Evolutionary conservation across 2,329 filamentous ascomycete species (phyloP), one percentile per base, ranked within the genome.

Genomic region (Pezicula radicicola): DNA sequence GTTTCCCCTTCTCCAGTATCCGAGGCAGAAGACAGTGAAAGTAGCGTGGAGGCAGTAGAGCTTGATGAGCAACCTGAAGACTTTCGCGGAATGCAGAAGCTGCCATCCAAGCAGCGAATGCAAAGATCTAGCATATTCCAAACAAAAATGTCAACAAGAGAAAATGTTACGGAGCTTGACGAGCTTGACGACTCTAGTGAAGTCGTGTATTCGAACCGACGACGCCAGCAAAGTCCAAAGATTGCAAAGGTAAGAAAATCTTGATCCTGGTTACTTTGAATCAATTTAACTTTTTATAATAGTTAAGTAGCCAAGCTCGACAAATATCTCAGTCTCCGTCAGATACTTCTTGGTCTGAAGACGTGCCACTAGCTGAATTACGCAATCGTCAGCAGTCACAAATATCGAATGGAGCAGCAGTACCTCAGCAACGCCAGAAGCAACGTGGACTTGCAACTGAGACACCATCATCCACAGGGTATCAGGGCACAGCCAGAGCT

Each of bases 21-120:
- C 2, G 50, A 58, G 7, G 49, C 57, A 40, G 53, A 56, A 21
- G 52, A 56, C 4, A 54, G 55, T 10, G 51, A 55, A 8, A 61
- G 60, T 15, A 62, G 54, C 16, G 61, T 61, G 39, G 67, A 70
- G 47, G 64, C 67, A 21, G 55, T 50, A 15, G 60, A 61, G 19
- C 18, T 42, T 25, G 47, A 51, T 12, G 41, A 39, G 19, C 21
- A 30, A 21, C 53, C 42, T 27, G 12, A 28, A 45, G 42, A 28
- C 27, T 27, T 3, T 6, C 25, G 19, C 21, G 42, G 42, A 25
- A 27, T 28, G n/a, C 25, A 28, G 9, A 45, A 28, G n/a, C 12
- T 25, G 25, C 25, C 42, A 16, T 45, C 42, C 21, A 25, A 42
- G 10, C 7, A 12, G 2, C 30, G 9, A 13, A 12, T 13, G 30